Conservation (phyloP, 352 stramenopile genomes). For the Aphanomyces euteiches region DNA sequence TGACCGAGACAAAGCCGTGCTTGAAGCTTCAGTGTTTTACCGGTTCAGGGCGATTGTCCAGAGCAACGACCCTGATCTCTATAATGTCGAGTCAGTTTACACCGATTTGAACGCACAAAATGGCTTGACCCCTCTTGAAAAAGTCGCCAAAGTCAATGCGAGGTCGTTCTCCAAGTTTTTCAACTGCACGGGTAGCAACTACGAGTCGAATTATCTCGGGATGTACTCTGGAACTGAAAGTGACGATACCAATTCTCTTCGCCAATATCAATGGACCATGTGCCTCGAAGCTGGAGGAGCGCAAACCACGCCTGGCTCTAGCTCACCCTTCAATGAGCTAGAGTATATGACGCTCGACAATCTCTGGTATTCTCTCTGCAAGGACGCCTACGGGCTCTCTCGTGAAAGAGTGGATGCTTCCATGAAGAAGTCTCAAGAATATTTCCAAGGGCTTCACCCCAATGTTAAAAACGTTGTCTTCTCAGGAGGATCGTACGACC, state of each 20-base stretch:
- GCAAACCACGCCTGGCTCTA: conserved; percentile 45
- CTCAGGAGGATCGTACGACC: conserved; percentile 72
- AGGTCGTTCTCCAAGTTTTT: conserved; percentile 46
- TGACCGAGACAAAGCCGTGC: conserved; percentile 70
- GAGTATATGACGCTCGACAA: neutral
- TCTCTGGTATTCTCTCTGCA: conserved; percentile 55
- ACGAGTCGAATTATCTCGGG: conserved; percentile 40
- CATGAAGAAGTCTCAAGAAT: conserved; percentile 51
- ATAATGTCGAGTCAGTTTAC: conserved; percentile 52
- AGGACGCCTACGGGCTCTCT: conserved; percentile 61
- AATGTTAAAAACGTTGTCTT: conserved; percentile 75
- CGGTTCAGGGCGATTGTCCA: conserved; percentile 70
- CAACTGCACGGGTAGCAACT: conserved; percentile 74
- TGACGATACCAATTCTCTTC: conserved; percentile 50
- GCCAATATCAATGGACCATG: conserved; percentile 82
- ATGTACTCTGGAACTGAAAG: conserved; percentile 48
- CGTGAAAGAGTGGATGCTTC: conserved; percentile 47
- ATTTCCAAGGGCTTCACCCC: conserved; percentile 64
- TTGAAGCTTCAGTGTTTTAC: conserved; percentile 65
- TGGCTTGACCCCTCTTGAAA: neutral
- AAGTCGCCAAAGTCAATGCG: conserved; percentile 41
- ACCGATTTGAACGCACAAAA: conserved; percentile 41
- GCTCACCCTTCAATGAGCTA: conserved; percentile 9
- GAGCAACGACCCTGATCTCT: conserved; percentile 56
- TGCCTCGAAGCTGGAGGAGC: conserved; percentile 87